phyloP scores from a whole-genome alignment of 2,329 filamentous ascomycete species.

The Nigrograna mackinnonii region DNA sequence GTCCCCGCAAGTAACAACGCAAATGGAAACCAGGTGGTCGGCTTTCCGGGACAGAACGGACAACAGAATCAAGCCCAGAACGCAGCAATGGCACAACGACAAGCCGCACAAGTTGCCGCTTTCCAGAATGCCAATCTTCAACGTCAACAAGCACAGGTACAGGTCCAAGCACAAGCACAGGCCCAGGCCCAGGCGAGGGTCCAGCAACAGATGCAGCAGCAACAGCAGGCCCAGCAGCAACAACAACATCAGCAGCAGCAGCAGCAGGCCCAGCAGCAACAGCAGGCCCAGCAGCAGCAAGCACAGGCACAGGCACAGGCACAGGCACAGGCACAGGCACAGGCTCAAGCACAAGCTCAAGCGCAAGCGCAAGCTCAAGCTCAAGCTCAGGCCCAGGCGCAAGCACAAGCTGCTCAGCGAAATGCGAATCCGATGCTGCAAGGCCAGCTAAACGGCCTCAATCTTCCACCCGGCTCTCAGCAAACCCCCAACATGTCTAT shows the following conservation, averaged over 20 bases:
- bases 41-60: constrained; percentile 29
- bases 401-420: constrained; percentile 42
- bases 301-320: constrained; percentile 27
- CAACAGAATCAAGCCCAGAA: constrained; percentile 31
- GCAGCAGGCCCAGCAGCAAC: constrained; percentile 31
- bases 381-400: constrained; percentile 43
- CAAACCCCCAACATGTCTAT: constrained; percentile 53
- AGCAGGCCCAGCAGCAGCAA: constrained; percentile 37
- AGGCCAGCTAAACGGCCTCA: constrained; percentile 51
- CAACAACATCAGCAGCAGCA: constrained; percentile 41
- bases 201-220: constrained; percentile 28
- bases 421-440: constrained; percentile 38
- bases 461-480: constrained; percentile 42
- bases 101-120: constrained; percentile 22
- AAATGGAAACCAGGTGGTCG: constrained; percentile 43
- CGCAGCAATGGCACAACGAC: constrained; percentile 29
- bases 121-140: constrained; percentile 30
- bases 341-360: constrained; percentile 37
- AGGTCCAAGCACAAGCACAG: constrained; percentile 27
- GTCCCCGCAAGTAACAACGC: constrained; percentile 65
- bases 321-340: constrained; percentile 23
- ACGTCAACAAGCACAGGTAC: constrained; percentile 36
- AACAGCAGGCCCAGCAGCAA: constrained; percentile 36
- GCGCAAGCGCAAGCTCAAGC: constrained; percentile 40
- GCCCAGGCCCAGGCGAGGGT: constrained; percentile 27